These are phyloP conservation scores for Malassezia furfur DNA, from an alignment of 1,284 basidiomycete species.

Conservation along the genomic window DNA sequence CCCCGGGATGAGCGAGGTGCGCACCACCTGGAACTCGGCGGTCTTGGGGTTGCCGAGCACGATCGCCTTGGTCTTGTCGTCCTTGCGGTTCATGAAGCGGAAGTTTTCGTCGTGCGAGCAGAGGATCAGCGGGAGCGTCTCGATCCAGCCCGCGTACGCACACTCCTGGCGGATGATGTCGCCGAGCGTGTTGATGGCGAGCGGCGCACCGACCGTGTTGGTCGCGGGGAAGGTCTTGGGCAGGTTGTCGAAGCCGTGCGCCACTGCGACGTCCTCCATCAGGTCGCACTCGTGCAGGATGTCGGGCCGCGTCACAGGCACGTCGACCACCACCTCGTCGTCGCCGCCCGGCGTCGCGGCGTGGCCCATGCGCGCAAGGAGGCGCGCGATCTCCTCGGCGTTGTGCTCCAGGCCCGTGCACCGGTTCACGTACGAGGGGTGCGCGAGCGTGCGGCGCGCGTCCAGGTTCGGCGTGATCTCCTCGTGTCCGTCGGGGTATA, in stretches of 20 bases:
- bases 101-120: constrained; percentile 99
- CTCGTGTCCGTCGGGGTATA: constrained; percentile 54
- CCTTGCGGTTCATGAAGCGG: constrained; percentile 73
- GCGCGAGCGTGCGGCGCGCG: constrained; percentile 63
- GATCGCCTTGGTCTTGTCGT: constrained; percentile 71
- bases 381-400: constrained; percentile 56
- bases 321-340: constrained; percentile 64
- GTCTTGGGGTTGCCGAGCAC: constrained; percentile 95
- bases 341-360: constrained; percentile 29
- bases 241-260: constrained; percentile 94
- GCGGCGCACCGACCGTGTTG: constrained; percentile 88
- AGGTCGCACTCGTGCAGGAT: constrained; percentile 97
- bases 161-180: constrained; percentile 84
- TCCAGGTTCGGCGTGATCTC: constrained; percentile 73
- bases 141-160: constrained; percentile 88
- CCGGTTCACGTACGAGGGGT: constrained; percentile 83
- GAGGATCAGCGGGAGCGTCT: constrained; percentile 88
- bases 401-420: constrained; percentile 75
- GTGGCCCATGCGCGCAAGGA: constrained; percentile 65
- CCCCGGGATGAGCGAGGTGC: constrained; percentile 87
- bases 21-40: constrained; percentile 92
- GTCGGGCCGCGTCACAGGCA: constrained; percentile 87
- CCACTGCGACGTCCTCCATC: constrained; percentile 96
- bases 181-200: constrained; percentile 78
- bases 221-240: constrained; percentile 82